A percentile compares a stretch with the other conserved stretches of the same genome.
These are phyloP conservation scores for Quercus engelmannii DNA, from an alignment of 306 rosid genomes.

Conservation along the genomic window DNA sequence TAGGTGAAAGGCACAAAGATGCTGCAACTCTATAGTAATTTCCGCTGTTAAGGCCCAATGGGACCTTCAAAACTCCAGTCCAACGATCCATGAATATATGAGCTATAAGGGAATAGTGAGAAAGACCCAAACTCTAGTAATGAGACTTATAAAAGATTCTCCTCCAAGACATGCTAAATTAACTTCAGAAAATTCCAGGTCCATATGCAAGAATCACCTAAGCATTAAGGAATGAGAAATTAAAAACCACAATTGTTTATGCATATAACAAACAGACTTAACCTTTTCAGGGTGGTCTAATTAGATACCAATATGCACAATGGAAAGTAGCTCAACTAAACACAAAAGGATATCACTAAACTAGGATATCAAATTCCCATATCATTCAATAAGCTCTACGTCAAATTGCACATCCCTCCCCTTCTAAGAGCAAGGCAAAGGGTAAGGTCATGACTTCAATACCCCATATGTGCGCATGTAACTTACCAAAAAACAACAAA, in stretches of 20 bases:
- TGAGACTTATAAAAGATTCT: neutral
- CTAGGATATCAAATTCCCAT: no score
- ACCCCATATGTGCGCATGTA: no score
- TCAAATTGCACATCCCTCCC: no score
- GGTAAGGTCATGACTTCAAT: no score
- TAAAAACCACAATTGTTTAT: neutral
- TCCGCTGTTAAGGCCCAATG: constrained; percentile 34
- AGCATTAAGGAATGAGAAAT: neutral
- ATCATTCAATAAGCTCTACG: no score
- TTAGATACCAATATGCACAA: neutral
- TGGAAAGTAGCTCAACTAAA: neutral
- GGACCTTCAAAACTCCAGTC: constrained; percentile 78
- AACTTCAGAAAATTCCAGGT: neutral
- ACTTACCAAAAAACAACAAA: no score
- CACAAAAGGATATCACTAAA: neutral
- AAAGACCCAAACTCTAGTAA: neutral
- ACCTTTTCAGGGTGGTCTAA: neutral
- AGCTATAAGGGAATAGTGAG: neutral
- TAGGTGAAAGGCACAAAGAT: constrained; percentile 66
- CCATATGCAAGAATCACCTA: neutral
- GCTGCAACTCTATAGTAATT: constrained; percentile 63
- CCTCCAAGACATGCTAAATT: neutral
- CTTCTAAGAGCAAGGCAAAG: no score
- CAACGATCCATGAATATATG: constrained; percentile 61
- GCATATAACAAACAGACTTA: neutral